phyloP scores from a whole-genome alignment of 305 asterid genomes.

The Coffea humblotiana region DNA sequence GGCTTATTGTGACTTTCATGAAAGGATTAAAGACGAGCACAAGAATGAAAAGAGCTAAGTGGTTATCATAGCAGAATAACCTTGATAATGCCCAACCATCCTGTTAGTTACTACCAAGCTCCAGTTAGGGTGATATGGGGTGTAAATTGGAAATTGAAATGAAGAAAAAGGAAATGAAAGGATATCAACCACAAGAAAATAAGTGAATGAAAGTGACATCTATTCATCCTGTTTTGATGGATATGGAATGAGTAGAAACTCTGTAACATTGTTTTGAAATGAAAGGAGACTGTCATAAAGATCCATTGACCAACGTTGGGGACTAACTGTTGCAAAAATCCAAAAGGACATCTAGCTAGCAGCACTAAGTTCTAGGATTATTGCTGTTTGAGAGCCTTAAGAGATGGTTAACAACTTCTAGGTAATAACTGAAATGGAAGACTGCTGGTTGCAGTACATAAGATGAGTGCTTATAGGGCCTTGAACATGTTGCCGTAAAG shows the following conservation, averaged over 20 bases:
- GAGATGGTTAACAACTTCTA: too few relatives aligned
- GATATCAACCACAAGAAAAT: background rate
- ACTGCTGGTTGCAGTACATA: too few relatives aligned
- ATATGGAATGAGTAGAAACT: background rate
- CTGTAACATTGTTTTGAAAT: background rate
- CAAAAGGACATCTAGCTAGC: too few relatives aligned
- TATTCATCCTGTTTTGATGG: background rate
- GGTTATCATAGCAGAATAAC: background rate
- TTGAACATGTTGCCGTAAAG: too few relatives aligned
- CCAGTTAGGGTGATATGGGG: background rate
- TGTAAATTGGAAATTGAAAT: background rate
- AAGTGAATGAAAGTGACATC: background rate
- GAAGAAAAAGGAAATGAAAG: too few relatives aligned
- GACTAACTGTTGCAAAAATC: too few relatives aligned
- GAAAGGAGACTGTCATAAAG: background rate
- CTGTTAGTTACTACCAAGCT: background rate
- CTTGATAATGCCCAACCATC: background rate
- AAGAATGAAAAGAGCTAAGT: background rate
- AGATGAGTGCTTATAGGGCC: too few relatives aligned
- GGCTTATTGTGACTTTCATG: background rate
- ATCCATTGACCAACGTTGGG: background rate
- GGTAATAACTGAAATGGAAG: too few relatives aligned
- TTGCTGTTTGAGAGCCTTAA: too few relatives aligned
- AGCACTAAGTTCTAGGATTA: too few relatives aligned
- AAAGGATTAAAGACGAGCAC: background rate